Percentiles rank a stretch among this genome's conserved stretches.
Evolutionary conservation across 768 basidiomycete genomes (phyloP).

Genomic region (Boletus sp.): DNA sequence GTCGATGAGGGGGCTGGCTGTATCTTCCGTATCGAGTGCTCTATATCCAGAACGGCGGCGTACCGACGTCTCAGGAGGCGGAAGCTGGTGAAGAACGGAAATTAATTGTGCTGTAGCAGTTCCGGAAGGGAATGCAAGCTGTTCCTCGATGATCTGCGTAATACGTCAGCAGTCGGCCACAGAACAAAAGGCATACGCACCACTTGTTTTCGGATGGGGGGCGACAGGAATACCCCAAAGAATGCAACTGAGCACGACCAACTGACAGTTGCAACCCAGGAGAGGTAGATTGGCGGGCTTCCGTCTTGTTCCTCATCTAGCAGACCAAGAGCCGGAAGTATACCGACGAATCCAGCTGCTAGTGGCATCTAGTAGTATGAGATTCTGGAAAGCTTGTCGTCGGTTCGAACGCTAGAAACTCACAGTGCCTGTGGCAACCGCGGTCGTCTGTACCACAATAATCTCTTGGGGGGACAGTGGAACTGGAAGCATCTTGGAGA

Average conservation of each 20-base stretch:
- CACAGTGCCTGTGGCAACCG: constrained; percentile 85
- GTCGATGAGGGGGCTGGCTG: constrained; percentile 18
- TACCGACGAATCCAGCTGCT: constrained; percentile 88
- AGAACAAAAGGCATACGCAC: constrained; percentile 42
- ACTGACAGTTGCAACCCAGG: constrained; percentile 68
- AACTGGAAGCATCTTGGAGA: constrained; percentile 70
- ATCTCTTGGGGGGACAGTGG: constrained; percentile 90
- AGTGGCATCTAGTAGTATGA: constrained; percentile 65
- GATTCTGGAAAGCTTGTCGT: background rate
- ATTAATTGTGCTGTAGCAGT: constrained; percentile 96
- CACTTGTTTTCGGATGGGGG: constrained; percentile 92
- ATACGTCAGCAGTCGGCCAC: constrained; percentile 2
- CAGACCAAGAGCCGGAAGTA: constrained; percentile 84
- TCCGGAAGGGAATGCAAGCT: constrained; percentile 91
- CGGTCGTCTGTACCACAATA: constrained; percentile 92
- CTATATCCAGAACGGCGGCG: constrained; percentile 59
- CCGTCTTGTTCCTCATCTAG: constrained; percentile 78
- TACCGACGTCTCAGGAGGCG: constrained; percentile 60
- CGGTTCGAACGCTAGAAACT: background rate
- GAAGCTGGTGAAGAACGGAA: constrained; percentile 79
- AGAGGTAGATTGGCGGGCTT: constrained; percentile 67
- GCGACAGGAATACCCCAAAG: constrained; percentile 98
- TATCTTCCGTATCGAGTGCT: constrained; percentile 33
- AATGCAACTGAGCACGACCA: constrained; percentile 95
- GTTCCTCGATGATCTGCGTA: constrained; percentile 84